Percentiles rank a stretch among this genome's conserved stretches.
Conservation (phyloP, 148 eudicot species). For the Chenopodium album region DNA sequence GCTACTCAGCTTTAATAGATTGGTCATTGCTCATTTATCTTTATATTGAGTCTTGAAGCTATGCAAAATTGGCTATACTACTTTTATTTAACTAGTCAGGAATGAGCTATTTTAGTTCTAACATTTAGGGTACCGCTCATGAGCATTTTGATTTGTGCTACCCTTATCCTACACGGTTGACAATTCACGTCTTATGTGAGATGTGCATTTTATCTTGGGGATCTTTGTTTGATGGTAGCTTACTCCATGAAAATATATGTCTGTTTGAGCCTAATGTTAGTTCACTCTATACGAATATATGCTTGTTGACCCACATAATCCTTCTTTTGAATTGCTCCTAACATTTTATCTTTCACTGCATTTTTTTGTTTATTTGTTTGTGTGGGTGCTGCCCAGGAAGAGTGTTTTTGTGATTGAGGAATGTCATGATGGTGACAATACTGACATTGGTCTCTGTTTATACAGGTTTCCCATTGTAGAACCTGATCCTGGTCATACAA, state of each 20-base stretch:
- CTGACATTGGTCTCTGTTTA: constrained; percentile 8
- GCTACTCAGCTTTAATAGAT: too few relatives aligned
- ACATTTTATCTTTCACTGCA: neutral
- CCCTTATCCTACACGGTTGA: neutral
- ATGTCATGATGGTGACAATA: constrained; percentile 1
- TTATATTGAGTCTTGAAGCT: too few relatives aligned
- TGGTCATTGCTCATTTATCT: neutral
- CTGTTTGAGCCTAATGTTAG: too few relatives aligned
- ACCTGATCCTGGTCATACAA: constrained; percentile 97
- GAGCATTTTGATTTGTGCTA: neutral
- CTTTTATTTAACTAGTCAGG: neutral
- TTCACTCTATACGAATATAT: too few relatives aligned
- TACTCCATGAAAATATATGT: neutral
- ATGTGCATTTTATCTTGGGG: too few relatives aligned
- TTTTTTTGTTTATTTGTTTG: neutral
- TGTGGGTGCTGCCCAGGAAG: neutral
- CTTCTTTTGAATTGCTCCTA: too few relatives aligned
- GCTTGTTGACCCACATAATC: too few relatives aligned
- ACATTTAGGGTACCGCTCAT: neutral
- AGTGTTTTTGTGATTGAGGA: neutral
- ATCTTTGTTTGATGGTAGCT: neutral
- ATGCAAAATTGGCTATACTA: neutral
- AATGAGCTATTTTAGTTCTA: too few relatives aligned
- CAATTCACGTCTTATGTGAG: neutral
- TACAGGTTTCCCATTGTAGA: constrained; percentile 92